Conservation (phyloP, 1,139 yeast species). For the Debaryomyces robertsiae region DNA sequence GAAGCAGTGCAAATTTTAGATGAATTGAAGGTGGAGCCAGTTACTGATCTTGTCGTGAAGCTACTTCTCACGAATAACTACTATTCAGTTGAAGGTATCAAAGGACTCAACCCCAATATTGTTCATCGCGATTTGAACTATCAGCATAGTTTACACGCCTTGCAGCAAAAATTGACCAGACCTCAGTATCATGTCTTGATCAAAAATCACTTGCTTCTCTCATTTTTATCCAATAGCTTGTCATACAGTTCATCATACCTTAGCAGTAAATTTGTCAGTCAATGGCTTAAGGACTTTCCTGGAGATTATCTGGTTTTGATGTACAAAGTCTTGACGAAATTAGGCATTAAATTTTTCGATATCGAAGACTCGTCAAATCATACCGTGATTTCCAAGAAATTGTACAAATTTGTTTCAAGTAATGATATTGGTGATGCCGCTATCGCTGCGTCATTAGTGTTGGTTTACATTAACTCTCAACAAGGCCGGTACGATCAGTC, state of each 20-base stretch:
- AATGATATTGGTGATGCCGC: slow-evolving; percentile 19
- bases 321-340: slow-evolving; percentile 32
- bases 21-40: slow-evolving; percentile 22
- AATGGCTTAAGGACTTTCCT: slow-evolving; percentile 26
- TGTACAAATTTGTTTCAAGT: slow-evolving; percentile 27
- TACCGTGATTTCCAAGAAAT: slow-evolving; percentile 25
- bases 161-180: slow-evolving; percentile 44
- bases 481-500: slow-evolving; percentile 49
- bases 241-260: slow-evolving; percentile 29
- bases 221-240: slow-evolving; percentile 41
- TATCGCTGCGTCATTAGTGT: slow-evolving; percentile 40
- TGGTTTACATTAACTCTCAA: slow-evolving; percentile 48
- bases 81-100: slow-evolving; percentile 21
- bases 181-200: slow-evolving; percentile 44
- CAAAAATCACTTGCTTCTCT: slow-evolving; percentile 48
- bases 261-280: slow-evolving; percentile 19
- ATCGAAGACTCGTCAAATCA: slow-evolving; percentile 21
- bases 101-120: slow-evolving; percentile 32
- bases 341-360: slow-evolving; percentile 33
- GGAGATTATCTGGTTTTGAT: slow-evolving; percentile 39
- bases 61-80: slow-evolving; percentile 39
- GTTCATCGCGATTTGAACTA: slow-evolving; percentile 48
- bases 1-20: slow-evolving; percentile 46
- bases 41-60: slow-evolving; percentile 35
- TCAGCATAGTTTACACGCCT: slow-evolving; percentile 37